A percentile compares a stretch with the other conserved stretches of the same genome.
Evolutionary conservation across 2,329 filamentous ascomycete species (phyloP).

Genomic region (Dactylellina cionopaga): DNA sequence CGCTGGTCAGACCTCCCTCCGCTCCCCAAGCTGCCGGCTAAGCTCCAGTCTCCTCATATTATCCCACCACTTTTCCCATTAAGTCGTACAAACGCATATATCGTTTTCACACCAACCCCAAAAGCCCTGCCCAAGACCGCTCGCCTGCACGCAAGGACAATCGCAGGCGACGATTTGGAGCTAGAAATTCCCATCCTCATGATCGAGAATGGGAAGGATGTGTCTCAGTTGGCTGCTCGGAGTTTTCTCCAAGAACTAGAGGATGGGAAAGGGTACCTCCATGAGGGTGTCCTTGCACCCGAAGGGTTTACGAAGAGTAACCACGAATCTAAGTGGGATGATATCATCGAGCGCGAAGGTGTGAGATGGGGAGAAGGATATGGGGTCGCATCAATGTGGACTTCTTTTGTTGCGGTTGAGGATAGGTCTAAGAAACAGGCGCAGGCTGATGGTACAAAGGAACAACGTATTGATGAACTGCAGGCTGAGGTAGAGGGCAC

Average conservation of each 20-base stretch:
- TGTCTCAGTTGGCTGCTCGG: conserved; percentile 74
- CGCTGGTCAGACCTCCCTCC: conserved; percentile 58
- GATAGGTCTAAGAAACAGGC: conserved; percentile 59
- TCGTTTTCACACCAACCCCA: conserved; percentile 70
- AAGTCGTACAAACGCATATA: conserved; percentile 72
- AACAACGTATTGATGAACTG: neutral
- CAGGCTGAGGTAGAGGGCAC: too few species aligned
- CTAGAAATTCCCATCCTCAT: conserved; percentile 72
- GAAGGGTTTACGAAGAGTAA: conserved; percentile 64
- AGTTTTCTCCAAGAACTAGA: conserved; percentile 76
- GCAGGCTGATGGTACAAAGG: neutral
- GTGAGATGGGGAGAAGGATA: conserved; percentile 73
- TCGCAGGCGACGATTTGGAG: conserved; percentile 64
- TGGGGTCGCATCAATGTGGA: conserved; percentile 76
- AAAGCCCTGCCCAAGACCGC: conserved; percentile 69
- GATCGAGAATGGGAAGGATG: conserved; percentile 46
- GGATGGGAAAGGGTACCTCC: conserved; percentile 74
- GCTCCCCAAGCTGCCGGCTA: conserved; percentile 66
- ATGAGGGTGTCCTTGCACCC: conserved; percentile 64
- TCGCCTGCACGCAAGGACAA: conserved; percentile 64
- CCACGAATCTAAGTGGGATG: conserved; percentile 66
- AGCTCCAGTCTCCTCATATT: conserved; percentile 72
- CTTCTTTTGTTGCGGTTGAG: conserved; percentile 76
- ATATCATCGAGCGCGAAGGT: conserved; percentile 73
- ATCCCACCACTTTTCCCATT: conserved; percentile 75